These are phyloP conservation scores for Nicotiana noctiflora DNA, from an alignment of 257 asterid genomes.

Conservation along the genomic window DNA sequence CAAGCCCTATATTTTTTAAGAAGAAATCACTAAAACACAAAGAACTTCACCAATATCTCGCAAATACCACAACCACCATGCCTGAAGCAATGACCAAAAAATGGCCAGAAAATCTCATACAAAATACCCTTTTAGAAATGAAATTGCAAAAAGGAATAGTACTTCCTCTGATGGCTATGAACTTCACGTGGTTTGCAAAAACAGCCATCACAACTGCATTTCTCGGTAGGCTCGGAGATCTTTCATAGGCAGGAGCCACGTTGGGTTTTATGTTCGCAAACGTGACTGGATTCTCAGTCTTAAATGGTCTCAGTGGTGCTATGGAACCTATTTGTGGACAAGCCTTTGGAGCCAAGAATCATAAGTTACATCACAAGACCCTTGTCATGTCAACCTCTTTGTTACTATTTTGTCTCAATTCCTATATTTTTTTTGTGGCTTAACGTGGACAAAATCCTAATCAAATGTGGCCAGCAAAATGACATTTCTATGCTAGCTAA, in stretches of 20 bases:
- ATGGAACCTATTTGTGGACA: constrained; percentile 98
- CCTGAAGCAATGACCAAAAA: constrained; percentile 17
- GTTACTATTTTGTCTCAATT: constrained; percentile 32
- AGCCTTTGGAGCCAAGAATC: constrained; percentile 77
- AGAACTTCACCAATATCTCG: constrained; percentile 7
- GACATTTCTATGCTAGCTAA: constrained; percentile 56
- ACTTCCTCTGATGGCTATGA: constrained; percentile 53
- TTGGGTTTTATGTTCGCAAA: constrained; percentile 73
- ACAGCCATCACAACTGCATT: constrained; percentile 71
- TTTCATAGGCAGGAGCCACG: constrained; percentile 60
- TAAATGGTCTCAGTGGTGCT: constrained; percentile 69
- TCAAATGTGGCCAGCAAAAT: constrained; percentile 55
- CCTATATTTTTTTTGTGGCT: constrained; percentile 73
- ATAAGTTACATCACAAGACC: constrained; percentile 69
- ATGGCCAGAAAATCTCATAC: constrained; percentile 8
- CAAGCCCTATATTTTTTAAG: neutral
- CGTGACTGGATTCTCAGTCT: constrained; percentile 68
- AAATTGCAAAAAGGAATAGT: constrained; percentile 48
- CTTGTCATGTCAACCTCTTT: constrained; percentile 51
- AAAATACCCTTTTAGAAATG: constrained; percentile 40
- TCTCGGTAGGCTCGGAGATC: constrained; percentile 72
- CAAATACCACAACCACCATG: constrained; percentile 3
- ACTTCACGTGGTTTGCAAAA: constrained; percentile 78
- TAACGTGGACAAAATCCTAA: constrained; percentile 57
- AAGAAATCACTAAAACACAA: neutral